A percentile compares a stretch with the other conserved stretches of the same genome.
phyloP scores from a whole-genome alignment of 1,139 yeast genomes.

The Fermentozyma sake region DNA sequence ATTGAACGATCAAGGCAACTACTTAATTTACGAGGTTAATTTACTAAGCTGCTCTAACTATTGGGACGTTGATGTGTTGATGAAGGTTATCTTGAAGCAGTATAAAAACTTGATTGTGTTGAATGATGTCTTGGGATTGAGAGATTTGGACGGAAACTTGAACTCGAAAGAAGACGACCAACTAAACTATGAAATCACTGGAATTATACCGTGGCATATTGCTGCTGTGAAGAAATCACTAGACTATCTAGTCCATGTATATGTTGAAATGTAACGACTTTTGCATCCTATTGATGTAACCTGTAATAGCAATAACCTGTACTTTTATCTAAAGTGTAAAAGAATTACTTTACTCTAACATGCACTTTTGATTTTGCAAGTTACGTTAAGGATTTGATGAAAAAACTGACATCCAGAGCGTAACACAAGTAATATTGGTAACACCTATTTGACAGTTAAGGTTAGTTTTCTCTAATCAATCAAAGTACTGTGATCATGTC shows the following conservation, averaged over 20 bases:
- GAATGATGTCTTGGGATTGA: conserved; percentile 37
- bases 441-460: too few species aligned
- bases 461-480: too few species aligned
- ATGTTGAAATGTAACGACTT: conserved; percentile 17
- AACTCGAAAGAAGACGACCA: conserved; percentile 3
- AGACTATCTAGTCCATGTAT: conserved; percentile 41
- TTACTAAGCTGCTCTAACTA: conserved; percentile 66
- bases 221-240: conserved; percentile 68
- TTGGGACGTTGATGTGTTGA: conserved; percentile 50
- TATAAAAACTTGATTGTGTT: conserved; percentile 61
- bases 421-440: too few species aligned
- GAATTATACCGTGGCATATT: conserved; percentile 76
- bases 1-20: conserved; percentile 8
- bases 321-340: too few species aligned
- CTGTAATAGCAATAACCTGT: too few species aligned
- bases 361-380: too few species aligned
- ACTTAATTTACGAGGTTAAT: conserved; percentile 53
- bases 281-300: conserved; percentile 1
- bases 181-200: conserved; percentile 11
- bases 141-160: conserved; percentile 20
- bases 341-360: too few species aligned
- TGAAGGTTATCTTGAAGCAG: conserved; percentile 61
- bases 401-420: too few species aligned
- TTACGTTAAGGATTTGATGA: too few species aligned
- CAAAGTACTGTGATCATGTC: conserved; percentile 1